Conservation (phyloP, 2,329 filamentous ascomycete genomes). For the Penicillium sp. region DNA sequence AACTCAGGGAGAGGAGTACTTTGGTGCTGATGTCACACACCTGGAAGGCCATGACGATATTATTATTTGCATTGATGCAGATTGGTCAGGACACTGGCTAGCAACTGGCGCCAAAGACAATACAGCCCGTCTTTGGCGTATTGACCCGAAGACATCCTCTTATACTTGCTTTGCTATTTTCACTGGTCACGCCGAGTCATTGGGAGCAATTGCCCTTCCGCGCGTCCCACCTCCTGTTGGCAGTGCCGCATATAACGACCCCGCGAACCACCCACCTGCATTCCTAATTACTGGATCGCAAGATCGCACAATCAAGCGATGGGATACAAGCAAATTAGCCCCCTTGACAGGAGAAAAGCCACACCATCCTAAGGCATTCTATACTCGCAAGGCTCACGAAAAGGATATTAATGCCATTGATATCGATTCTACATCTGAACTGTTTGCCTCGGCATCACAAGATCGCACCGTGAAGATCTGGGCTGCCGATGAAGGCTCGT, state of each 20-base stretch:
- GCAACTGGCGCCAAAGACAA: constrained; percentile 97
- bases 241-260: constrained; percentile 68
- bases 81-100: constrained; percentile 97
- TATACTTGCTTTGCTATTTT: constrained; percentile 80
- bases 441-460: constrained; percentile 95
- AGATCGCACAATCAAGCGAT: constrained; percentile 91
- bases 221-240: constrained; percentile 64
- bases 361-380: constrained; percentile 59
- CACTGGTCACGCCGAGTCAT: constrained; percentile 88
- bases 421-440: constrained; percentile 66
- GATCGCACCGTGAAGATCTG: constrained; percentile 97
- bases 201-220: constrained; percentile 84
- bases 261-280: constrained; percentile 73
- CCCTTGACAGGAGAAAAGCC: constrained; percentile 44
- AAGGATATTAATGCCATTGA: constrained; percentile 98
- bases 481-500: constrained; percentile 84
- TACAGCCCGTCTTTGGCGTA: constrained; percentile 82
- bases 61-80: constrained; percentile 87
- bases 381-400: constrained; percentile 93
- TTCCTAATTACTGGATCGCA: constrained; percentile 92
- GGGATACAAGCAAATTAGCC: constrained; percentile 70
- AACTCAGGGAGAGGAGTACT: constrained; percentile 57
- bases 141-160: constrained; percentile 72
- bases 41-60: constrained; percentile 93
- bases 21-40: constrained; percentile 83